Percentiles rank a stretch among this genome's conserved stretches.
Evolutionary conservation across 2,329 filamentous ascomycete species (phyloP).

Genomic region (Lachnellula hyalina): DNA sequence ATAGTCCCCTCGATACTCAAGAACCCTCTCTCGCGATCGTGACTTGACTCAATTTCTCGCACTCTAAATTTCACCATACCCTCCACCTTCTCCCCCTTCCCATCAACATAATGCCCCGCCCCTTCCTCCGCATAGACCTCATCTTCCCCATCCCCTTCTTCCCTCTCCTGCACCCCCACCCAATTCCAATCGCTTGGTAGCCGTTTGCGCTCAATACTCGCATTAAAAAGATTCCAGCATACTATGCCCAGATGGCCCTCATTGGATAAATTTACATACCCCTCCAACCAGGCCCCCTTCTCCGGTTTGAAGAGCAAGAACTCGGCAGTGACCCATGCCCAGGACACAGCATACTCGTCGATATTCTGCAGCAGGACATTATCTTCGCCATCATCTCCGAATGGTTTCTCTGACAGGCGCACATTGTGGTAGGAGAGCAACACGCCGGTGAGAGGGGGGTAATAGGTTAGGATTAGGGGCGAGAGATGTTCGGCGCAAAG

Average conservation of each 20-base stretch:
- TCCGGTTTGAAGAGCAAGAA: slow-evolving; percentile 77
- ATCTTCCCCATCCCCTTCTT: slow-evolving; percentile 31
- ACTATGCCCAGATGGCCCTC: slow-evolving; percentile 85
- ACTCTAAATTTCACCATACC: slow-evolving; percentile 73
- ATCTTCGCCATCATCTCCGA: slow-evolving; percentile 43
- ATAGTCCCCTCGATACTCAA: slow-evolving; percentile 86
- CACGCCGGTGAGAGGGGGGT: slow-evolving; percentile 66
- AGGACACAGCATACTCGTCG: slow-evolving; percentile 82
- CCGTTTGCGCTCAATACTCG: slow-evolving; percentile 71
- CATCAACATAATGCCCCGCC: slow-evolving; percentile 71
- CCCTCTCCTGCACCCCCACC: slow-evolving; percentile 47
- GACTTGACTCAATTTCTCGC: slow-evolving; percentile 75
- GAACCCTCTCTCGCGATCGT: slow-evolving; percentile 71
- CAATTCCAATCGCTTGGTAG: slow-evolving; percentile 78
- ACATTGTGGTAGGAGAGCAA: slow-evolving; percentile 69
- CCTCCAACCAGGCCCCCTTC: slow-evolving; percentile 69
- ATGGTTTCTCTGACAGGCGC: slow-evolving; percentile 55
- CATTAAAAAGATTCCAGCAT: slow-evolving; percentile 88
- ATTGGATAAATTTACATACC: slow-evolving; percentile 77
- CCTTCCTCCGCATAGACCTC: slow-evolving; percentile 47
- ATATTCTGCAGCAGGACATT: slow-evolving; percentile 46
- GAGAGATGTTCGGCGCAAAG: slow-evolving; percentile 70
- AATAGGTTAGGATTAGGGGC: slow-evolving; percentile 71
- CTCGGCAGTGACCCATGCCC: slow-evolving; percentile 83
- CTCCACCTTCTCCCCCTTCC: slow-evolving; percentile 60